These are phyloP conservation scores for Lyophyllum decastes DNA, from an alignment of 768 basidiomycete species.

Conservation along the genomic window DNA sequence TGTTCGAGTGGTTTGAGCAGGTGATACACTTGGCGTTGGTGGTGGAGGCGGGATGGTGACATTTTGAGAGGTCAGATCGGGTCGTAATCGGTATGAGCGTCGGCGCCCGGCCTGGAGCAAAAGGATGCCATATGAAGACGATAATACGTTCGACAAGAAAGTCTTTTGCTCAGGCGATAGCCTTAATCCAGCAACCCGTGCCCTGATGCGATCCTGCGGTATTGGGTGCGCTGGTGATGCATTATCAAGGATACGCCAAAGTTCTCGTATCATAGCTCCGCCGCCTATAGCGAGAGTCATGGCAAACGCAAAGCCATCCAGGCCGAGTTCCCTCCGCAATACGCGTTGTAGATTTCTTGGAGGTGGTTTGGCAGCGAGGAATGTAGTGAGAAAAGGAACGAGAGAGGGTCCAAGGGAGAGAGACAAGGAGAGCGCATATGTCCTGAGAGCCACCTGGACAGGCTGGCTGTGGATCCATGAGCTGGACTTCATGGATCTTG, in stretches of 20 bases:
- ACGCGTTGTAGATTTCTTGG: slow-evolving; percentile 33
- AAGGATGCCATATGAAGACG: slow-evolving; percentile 56
- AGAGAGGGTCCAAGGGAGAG: slow-evolving; percentile 70
- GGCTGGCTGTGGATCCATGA: slow-evolving; percentile 17
- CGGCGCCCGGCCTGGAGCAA: slow-evolving; percentile 56
- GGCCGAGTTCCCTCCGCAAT: slow-evolving; percentile 56
- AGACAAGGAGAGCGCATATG: slow-evolving; percentile 65
- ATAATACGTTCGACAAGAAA: slow-evolving; percentile 58
- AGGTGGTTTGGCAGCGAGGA: slow-evolving; percentile 23
- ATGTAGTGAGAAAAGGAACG: slow-evolving; percentile 49
- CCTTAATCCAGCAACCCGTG: slow-evolving; percentile 21
- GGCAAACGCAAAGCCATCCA: slow-evolving; percentile 70
- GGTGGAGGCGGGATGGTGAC: slow-evolving; percentile 7
- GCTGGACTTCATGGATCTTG: slow-evolving; percentile 13
- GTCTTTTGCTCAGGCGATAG: slow-evolving; percentile 47
- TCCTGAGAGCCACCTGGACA: slow-evolving; percentile 58
- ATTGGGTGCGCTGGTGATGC: not conserved
- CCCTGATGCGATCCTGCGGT: not conserved
- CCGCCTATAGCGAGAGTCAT: slow-evolving; percentile 67
- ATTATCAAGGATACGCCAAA: slow-evolving; percentile 35
- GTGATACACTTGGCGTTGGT: slow-evolving; percentile 3
- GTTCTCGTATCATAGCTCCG: slow-evolving; percentile 51
- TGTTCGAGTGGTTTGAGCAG: slow-evolving; percentile 15
- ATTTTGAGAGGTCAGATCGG: not conserved
- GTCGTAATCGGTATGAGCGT: slow-evolving; percentile 29